Evolutionary conservation across 495 filamentous ascomycete species (phyloP).

Genomic region (Penicillium robsamsonii): DNA sequence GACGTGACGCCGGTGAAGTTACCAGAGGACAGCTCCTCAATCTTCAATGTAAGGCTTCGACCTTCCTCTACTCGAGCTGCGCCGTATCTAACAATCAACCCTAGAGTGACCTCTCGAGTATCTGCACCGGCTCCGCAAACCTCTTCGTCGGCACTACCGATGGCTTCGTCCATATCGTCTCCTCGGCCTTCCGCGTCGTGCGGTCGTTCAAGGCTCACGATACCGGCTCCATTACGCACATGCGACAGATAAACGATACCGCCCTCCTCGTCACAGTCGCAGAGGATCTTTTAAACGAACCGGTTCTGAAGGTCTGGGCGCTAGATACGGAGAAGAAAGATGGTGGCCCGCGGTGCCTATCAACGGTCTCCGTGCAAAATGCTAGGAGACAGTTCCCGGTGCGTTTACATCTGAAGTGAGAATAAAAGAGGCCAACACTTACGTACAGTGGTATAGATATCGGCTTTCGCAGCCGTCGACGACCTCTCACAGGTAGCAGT

Average conservation of each 20-base stretch:
- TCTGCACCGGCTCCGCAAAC: slow-evolving; percentile 85
- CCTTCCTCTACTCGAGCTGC: slow-evolving; percentile 18
- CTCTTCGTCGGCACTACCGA: slow-evolving; percentile 84
- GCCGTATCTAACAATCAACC: slow-evolving; percentile 13
- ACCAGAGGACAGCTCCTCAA: slow-evolving; percentile 64
- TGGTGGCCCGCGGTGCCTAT: slow-evolving; percentile 80
- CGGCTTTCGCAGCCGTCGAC: slow-evolving; percentile 80
- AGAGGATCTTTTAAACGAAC: slow-evolving; percentile 83
- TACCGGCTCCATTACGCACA: slow-evolving; percentile 76
- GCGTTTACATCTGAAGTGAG: slow-evolving; percentile 5
- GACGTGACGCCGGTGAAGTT: slow-evolving; percentile 83
- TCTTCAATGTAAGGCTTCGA: slow-evolving; percentile 57
- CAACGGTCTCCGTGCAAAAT: slow-evolving; percentile 81
- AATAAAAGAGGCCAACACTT: neutral
- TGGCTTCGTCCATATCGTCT: slow-evolving; percentile 83
- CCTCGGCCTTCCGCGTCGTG: slow-evolving; percentile 79
- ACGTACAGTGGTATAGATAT: slow-evolving; percentile 58
- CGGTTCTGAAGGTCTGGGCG: slow-evolving; percentile 91
- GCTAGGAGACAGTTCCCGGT: slow-evolving; percentile 91
- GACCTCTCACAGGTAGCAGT: slow-evolving; percentile 90
- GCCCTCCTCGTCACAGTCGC: slow-evolving; percentile 82
- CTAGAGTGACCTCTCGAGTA: slow-evolving; percentile 61
- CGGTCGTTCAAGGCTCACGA: slow-evolving; percentile 86
- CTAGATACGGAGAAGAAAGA: slow-evolving; percentile 96
- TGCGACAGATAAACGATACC: slow-evolving; percentile 89